A percentile compares a stretch with the other conserved stretches of the same genome.
These are phyloP conservation scores for Nothomitra cinnamomea DNA, from an alignment of 2,329 filamentous ascomycete species.

Conservation along the genomic window DNA sequence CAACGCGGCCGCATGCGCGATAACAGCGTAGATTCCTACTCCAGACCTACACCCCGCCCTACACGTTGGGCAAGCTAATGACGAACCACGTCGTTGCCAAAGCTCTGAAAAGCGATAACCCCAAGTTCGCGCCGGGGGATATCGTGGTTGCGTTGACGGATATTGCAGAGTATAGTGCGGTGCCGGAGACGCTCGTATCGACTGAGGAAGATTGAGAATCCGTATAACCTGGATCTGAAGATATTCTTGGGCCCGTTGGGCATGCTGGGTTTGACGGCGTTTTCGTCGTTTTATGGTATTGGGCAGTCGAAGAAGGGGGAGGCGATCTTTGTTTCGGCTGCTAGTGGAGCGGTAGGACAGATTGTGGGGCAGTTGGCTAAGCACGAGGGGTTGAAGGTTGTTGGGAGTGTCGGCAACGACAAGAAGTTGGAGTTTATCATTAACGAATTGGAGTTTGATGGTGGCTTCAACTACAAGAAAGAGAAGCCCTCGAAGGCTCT, in stretches of 20 bases:
- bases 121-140: slow-evolving; percentile 49
- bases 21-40: slow-evolving; percentile 47
- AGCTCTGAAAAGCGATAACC: slow-evolving; percentile 51
- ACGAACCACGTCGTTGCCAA: slow-evolving; percentile 45
- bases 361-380: slow-evolving; percentile 73
- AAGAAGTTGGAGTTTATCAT: slow-evolving; percentile 62
- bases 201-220: slow-evolving; percentile 47
- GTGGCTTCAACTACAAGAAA: slow-evolving; percentile 78
- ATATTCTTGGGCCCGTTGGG: slow-evolving; percentile 61
- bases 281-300: slow-evolving; percentile 57
- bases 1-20: slow-evolving; percentile 64
- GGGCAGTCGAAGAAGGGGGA: slow-evolving; percentile 60
- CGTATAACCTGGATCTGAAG: slow-evolving; percentile 44
- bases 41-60: slow-evolving; percentile 52
- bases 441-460: slow-evolving; percentile 53
- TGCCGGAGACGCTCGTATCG: slow-evolving; percentile 31
- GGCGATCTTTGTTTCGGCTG: slow-evolving; percentile 68
- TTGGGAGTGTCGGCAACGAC: slow-evolving; percentile 65
- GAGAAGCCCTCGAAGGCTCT: slow-evolving; percentile 54
- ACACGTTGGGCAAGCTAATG: slow-evolving; percentile 44
- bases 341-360: slow-evolving; percentile 67
- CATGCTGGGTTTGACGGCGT: slow-evolving; percentile 64
- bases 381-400: slow-evolving; percentile 59
- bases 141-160: slow-evolving; percentile 40
- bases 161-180: slow-evolving; percentile 50